Percentiles rank a stretch among this genome's conserved stretches.
Evolutionary conservation across 2,329 filamentous ascomycete genomes (phyloP).

Genomic region (Penicillium sp.): DNA sequence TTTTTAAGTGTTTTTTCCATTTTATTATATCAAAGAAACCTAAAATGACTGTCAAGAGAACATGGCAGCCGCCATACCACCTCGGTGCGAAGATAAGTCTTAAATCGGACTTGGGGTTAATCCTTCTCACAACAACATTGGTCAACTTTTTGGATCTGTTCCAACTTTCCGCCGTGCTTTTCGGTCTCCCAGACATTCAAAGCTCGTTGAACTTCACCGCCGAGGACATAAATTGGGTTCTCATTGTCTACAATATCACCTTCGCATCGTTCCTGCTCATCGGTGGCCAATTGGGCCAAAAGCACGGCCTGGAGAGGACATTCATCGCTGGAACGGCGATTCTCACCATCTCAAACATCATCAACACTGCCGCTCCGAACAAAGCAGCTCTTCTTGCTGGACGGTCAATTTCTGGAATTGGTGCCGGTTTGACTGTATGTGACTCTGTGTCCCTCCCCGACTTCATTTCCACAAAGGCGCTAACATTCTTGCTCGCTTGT

Average conservation of each 20-base stretch:
- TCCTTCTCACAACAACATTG: background rate
- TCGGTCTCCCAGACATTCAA: background rate
- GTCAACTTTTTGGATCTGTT: background rate
- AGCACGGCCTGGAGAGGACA: background rate
- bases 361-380: background rate
- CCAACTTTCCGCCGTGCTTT: background rate
- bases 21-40: too few relatives aligned
- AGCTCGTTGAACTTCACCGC: background rate
- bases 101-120: background rate
- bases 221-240: background rate
- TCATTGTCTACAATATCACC: background rate
- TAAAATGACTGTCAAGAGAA: background rate
- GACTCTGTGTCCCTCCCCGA: background rate
- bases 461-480: too few relatives aligned
- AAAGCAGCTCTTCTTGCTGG: background rate
- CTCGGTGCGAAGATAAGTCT: background rate
- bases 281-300: background rate
- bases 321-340: background rate
- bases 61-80: background rate
- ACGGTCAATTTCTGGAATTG: background rate
- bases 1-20: too few relatives aligned
- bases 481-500: background rate
- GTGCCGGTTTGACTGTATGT: background rate
- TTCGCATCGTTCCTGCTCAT: background rate
- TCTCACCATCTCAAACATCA: background rate